These are phyloP conservation scores for Scutellaria minor DNA, from an alignment of 257 asterid genomes.

Conservation along the genomic window DNA sequence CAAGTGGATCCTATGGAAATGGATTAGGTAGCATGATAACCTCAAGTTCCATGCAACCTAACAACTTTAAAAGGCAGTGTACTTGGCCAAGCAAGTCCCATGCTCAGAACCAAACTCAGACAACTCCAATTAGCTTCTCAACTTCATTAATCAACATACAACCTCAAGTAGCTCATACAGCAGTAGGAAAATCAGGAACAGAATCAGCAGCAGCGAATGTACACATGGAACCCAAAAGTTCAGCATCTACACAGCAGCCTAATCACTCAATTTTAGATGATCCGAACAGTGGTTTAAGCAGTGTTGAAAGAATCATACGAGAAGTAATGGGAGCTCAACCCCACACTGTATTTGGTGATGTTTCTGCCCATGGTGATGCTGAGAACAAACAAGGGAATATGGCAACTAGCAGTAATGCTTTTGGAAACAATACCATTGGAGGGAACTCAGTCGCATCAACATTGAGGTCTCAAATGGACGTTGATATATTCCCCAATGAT, in stretches of 20 bases:
- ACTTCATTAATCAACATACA: too few species aligned
- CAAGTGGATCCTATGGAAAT: neutral
- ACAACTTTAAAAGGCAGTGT: neutral
- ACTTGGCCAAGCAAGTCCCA: neutral
- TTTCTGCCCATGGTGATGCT: neutral
- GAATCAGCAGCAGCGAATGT: neutral
- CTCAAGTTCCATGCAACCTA: neutral
- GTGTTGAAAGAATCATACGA: neutral
- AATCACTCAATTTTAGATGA: neutral
- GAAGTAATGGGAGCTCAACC: neutral
- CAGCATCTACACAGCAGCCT: neutral
- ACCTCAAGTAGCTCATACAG: too few species aligned
- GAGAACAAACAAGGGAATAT: neutral
- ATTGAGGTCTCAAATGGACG: neutral
- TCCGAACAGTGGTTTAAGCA: neutral
- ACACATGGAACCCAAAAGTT: neutral
- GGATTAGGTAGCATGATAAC: neutral
- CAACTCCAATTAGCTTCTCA: neutral
- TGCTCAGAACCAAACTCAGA: neutral
- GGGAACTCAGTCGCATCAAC: neutral
- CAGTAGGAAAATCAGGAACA: neutral
- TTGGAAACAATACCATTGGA: neutral
- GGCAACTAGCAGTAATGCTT: neutral
- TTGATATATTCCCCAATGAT: neutral
- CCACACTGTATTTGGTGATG: neutral